phyloP scores from a whole-genome alignment of 2,329 filamentous ascomycete species.

The Sporothrix globosa region DNA sequence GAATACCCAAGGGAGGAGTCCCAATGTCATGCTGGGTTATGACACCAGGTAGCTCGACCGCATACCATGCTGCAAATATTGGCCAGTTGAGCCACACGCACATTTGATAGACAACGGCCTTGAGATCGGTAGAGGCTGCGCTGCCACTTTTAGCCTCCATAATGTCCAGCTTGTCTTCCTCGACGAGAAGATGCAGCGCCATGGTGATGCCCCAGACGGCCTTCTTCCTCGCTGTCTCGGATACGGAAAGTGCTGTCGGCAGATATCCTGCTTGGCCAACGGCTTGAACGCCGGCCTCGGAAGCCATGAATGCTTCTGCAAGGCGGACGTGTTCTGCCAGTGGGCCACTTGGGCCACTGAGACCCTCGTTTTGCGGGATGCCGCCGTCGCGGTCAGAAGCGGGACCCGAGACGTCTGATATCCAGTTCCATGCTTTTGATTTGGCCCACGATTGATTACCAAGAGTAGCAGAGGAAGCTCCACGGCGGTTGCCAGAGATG shows the following conservation, averaged over 20 bases:
- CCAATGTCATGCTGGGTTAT: slow-evolving; percentile 42
- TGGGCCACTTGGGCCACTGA: slow-evolving; percentile 37
- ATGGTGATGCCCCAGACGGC: slow-evolving; percentile 70
- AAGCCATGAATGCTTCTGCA: slow-evolving; percentile 67
- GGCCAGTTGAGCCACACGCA: slow-evolving; percentile 78
- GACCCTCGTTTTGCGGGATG: neutral
- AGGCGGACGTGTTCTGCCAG: slow-evolving; percentile 58
- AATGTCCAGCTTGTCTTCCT: slow-evolving; percentile 83
- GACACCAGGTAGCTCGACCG: slow-evolving; percentile 55
- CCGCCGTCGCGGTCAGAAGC: slow-evolving; percentile 38
- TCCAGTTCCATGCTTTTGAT: slow-evolving; percentile 38
- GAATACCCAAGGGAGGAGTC: slow-evolving; percentile 32
- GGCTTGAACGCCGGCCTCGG: slow-evolving; percentile 59
- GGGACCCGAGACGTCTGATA: slow-evolving; percentile 39
- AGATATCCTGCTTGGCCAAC: slow-evolving; percentile 63
- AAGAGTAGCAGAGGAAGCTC: neutral
- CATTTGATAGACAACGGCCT: slow-evolving; percentile 79
- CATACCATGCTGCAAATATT: slow-evolving; percentile 53
- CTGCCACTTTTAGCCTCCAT: slow-evolving; percentile 51
- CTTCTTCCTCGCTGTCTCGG: slow-evolving; percentile 60
- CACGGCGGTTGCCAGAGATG: slow-evolving; percentile 3
- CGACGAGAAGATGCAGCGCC: slow-evolving; percentile 80
- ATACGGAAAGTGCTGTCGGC: slow-evolving; percentile 60
- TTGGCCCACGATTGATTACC: slow-evolving; percentile 1
- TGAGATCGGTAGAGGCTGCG: slow-evolving; percentile 57